Base-by-base conservation (phyloP, 164 flowering plant species). In the Aristolochia fimbriata region DNA sequence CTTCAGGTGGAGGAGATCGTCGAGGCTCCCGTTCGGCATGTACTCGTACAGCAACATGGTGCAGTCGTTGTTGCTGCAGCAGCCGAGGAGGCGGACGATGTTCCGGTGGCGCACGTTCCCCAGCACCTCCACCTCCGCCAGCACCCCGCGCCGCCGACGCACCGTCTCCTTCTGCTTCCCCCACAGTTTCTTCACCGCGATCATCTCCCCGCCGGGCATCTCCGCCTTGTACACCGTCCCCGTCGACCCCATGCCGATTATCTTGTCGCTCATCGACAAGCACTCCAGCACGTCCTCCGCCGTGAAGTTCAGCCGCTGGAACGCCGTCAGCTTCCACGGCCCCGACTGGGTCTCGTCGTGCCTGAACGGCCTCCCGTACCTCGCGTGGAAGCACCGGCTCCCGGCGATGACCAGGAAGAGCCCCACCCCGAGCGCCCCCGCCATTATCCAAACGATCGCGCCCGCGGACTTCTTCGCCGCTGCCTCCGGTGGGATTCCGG, bases 131-230 rank as follows among this genome's bases (percentile, higher is more conserved):
- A 94, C 97, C 78, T 94, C 99, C 12, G 97, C 94, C 43, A 86
- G 50, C 7, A 80, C 97, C 9, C 96, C 93, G 47, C 80, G 64
- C 63, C 84, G 31, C 59, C 79, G 71, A 66, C 86, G 37, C 31
- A 74, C 65, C 45, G 73, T 67, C 54, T 84, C 88, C 63, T 84
- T 88, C n/a, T 83, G 71, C 72, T 82, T 84, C 15, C 87, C 90
- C 97, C 97, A 86, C 58, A 93, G 72, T 73, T 84, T 83, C 75
- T 93, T 93, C 53, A 93, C 93, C 15, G 99, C 99, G 70, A 93
- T 84, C 80, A 79, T 77, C 74, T 93, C 97, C 23, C 99, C 99
- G 54, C 85, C 74, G 46, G 96, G 91, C 95, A 93, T 85, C 62
- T 88, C 92, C 0, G 96, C 97, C 55, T 70, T 81, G 78, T 90